Conservation (phyloP, 768 basidiomycete genomes). For the Boletus rufocinnamomeus region DNA sequence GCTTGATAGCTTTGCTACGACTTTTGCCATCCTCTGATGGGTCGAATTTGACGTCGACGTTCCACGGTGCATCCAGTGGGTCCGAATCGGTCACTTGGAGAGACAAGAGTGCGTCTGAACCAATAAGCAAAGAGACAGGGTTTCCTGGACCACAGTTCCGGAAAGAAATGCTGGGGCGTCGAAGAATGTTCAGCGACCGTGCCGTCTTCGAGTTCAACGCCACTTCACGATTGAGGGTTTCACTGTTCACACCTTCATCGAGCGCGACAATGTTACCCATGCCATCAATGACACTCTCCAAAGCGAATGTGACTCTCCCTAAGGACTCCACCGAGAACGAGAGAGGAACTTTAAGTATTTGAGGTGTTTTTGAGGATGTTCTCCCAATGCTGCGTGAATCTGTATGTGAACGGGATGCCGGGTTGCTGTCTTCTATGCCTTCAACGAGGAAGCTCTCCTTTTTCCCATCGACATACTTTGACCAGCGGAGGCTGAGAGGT, state of each 20-base stretch:
- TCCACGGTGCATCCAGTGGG: slow-evolving; percentile 67
- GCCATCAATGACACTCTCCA: slow-evolving; percentile 83
- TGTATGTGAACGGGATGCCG: slow-evolving; percentile 33
- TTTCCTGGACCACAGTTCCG: slow-evolving; percentile 68
- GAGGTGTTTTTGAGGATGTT: slow-evolving; percentile 40
- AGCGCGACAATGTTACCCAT: slow-evolving; percentile 72
- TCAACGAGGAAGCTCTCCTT: slow-evolving; percentile 78
- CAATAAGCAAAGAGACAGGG: slow-evolving; percentile 71
- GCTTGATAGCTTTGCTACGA: slow-evolving; percentile 46
- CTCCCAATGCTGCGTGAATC: slow-evolving; percentile 27
- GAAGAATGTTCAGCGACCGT: slow-evolving; percentile 68
- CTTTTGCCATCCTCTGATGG: slow-evolving; percentile 47
- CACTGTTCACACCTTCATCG: slow-evolving; percentile 34
- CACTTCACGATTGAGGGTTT: slow-evolving; percentile 21
- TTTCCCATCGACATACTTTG: slow-evolving; percentile 63
- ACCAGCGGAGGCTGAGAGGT: slow-evolving; percentile 77
- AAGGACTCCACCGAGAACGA: slow-evolving; percentile 60
- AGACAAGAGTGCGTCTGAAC: slow-evolving; percentile 58
- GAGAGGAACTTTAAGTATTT: slow-evolving; percentile 68
- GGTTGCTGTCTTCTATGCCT: slow-evolving; percentile 69
- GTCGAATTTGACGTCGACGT: slow-evolving; percentile 61
- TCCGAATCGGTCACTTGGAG: slow-evolving; percentile 58
- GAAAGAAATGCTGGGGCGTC: slow-evolving; percentile 73
- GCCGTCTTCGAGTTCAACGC: slow-evolving; percentile 48
- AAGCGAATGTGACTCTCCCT: slow-evolving; percentile 69